Evolutionary conservation across 768 basidiomycete species (phyloP), one percentile per base, ranked within the genome.

Genomic region (Russula earlei): DNA sequence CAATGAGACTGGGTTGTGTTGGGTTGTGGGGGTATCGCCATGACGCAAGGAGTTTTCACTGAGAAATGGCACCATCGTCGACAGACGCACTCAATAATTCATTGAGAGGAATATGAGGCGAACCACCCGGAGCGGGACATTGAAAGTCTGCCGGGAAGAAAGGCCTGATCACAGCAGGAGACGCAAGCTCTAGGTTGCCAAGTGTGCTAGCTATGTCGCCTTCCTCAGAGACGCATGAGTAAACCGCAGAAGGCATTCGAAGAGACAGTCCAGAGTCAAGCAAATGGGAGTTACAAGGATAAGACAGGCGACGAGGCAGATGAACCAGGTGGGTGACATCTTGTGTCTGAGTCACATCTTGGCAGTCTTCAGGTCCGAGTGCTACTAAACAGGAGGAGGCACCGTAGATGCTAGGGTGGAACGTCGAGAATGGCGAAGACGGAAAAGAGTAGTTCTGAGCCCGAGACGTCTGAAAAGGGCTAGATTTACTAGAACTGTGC

Each of bases 271-370:
- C 49, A 12, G 37, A 40, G 36, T 42, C 48, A 38, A 31, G 27
- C 14, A 37, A 20, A 12, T 37, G 48, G 7, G 51, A 47, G 42
- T 40, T 51, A 49, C 41, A 38, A 53, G 55, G 43, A 47, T 62
- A 61, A 41, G 55, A 62, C 14, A 61, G 52, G 12, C 59, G 59
- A 12, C 60, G 55, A 34, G 62, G 55, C 11, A 62, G 19, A n/a
- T 47, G 52, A 27, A 31, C 55, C 27, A 52, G 5, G 24, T 53
- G 52, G 14, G 52, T 43, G 37, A 45, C 17, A 31, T 50, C 37
- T 50, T 56, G 55, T 36, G 19, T 43, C 34, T 25, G 51, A 34
- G 25, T 25, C 12, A 14, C 36, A 17, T 15, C 33, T n/a, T 38
- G 50, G 45, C 31, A 38, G 19, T 14, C 31, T 48, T 54, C 55